phyloP scores from a whole-genome alignment of 768 basidiomycete genomes.

The Psilocybe subaeruginosa region DNA sequence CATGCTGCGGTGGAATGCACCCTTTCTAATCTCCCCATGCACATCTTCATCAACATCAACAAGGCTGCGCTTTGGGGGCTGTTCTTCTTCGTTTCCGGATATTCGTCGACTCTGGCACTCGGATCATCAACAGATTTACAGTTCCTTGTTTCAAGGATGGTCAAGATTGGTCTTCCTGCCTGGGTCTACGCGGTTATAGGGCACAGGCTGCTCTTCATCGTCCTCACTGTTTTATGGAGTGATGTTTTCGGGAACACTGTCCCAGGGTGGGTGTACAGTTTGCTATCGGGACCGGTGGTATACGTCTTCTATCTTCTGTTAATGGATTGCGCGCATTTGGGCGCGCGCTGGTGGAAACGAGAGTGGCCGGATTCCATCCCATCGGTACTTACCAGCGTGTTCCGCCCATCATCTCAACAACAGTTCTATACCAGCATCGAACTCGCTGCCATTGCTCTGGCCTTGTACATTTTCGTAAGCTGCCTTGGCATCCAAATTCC shows the following conservation, averaged over 20 bases:
- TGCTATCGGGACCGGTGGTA: conserved; percentile 19
- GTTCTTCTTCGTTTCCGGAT: conserved; percentile 31
- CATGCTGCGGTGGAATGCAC: conserved; percentile 22
- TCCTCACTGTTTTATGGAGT: conserved; percentile 9
- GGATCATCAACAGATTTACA: conserved; percentile 7
- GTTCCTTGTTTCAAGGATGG: conserved; percentile 11
- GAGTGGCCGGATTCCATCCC: not conserved
- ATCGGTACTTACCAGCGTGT: not conserved
- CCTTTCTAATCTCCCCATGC: not conserved
- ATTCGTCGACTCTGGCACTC: conserved; percentile 21
- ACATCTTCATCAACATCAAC: conserved; percentile 14
- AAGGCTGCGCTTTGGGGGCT: conserved; percentile 24
- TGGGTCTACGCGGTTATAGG: conserved; percentile 16
- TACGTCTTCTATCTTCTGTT: conserved; percentile 20
- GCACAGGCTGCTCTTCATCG: conserved; percentile 3
- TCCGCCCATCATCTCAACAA: not conserved
- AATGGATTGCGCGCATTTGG: conserved; percentile 15
- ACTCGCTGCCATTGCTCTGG: conserved; percentile 8
- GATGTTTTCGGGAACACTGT: conserved; percentile 14
- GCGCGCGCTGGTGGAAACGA: conserved; percentile 12
- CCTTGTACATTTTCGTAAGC: conserved; percentile 15
- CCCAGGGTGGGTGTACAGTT: not conserved
- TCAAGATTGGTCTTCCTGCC: conserved; percentile 23
- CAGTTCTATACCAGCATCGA: conserved; percentile 5
- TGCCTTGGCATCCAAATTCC: conserved; percentile 8